A percentile compares a stretch with the other conserved stretches of the same genome.
Conservation (phyloP, 352 stramenopile species). For the Phytophthora tubulina region DNA sequence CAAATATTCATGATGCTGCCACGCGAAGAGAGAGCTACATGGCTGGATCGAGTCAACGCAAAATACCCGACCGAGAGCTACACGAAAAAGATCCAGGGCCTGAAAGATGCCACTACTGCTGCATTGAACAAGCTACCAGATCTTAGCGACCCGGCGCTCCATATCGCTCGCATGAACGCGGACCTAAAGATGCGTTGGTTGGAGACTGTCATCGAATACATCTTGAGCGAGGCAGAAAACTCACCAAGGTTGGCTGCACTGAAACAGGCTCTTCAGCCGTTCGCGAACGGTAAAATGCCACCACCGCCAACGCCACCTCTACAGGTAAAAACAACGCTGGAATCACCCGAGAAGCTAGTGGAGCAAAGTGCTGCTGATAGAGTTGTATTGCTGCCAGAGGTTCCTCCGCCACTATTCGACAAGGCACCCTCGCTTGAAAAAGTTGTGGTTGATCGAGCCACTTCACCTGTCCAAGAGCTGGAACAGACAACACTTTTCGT, state of each 20-base stretch:
- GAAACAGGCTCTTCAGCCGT: conserved; percentile 58
- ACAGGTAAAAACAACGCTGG: conserved; percentile 19
- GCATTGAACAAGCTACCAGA: conserved; percentile 26
- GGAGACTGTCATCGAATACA: conserved; percentile 52
- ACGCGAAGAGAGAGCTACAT: conserved; percentile 53
- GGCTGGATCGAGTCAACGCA: conserved; percentile 60
- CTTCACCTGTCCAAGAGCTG: conserved; percentile 49
- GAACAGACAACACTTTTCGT: conserved; percentile 4
- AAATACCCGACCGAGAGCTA: conserved; percentile 57
- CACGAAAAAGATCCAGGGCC: conserved; percentile 43
- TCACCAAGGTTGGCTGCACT: conserved; percentile 59
- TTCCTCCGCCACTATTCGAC: conserved; percentile 11
- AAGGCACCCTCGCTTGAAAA: neutral
- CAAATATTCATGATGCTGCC: conserved; percentile 67
- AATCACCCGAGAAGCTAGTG: conserved; percentile 44
- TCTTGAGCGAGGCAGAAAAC: conserved; percentile 54
- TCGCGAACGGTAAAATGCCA: conserved; percentile 52
- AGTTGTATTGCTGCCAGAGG: conserved; percentile 41
- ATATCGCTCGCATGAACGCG: conserved; percentile 51
- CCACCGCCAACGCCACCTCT: neutral
- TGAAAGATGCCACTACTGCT: conserved; percentile 23
- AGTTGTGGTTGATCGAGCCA: conserved; percentile 34
- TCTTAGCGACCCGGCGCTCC: conserved; percentile 42
- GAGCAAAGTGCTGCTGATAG: conserved; percentile 39
- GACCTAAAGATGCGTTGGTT: conserved; percentile 77